Conservation (phyloP, 768 basidiomycete species). For the Suillus spraguei region DNA sequence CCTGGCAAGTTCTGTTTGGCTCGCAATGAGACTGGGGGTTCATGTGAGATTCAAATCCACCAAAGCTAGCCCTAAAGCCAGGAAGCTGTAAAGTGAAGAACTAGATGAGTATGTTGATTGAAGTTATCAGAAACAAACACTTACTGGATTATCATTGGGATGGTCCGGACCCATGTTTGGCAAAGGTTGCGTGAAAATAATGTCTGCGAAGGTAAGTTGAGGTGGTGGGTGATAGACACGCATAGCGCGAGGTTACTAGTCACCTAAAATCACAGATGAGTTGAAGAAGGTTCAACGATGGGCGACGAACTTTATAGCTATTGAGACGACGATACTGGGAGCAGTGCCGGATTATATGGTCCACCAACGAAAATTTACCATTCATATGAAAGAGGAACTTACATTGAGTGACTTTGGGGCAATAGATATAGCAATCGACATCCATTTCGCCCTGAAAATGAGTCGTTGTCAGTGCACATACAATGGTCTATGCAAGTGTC, state of each 20-base stretch:
- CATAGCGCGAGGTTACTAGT: not conserved
- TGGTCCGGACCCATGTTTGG: not conserved
- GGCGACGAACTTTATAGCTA: not conserved
- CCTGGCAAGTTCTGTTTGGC: no score
- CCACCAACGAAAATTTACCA: not conserved
- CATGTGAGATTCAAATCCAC: no score
- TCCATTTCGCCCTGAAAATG: not conserved
- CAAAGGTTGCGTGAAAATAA: not conserved
- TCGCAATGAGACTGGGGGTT: no score
- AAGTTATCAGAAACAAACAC: not conserved
- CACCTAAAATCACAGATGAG: not conserved
- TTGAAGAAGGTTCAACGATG: not conserved
- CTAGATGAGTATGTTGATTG: no score
- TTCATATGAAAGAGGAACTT: not conserved
- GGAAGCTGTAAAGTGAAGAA: no score
- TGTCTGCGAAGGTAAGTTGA: not conserved
- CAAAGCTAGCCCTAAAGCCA: no score
- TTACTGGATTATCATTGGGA: not conserved
- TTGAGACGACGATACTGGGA: not conserved
- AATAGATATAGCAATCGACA: not conserved
- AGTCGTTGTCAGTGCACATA: not conserved
- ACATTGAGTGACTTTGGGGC: not conserved
- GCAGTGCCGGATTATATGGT: not conserved
- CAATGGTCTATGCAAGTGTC: no score
- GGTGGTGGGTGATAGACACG: not conserved